These are phyloP conservation scores for Piloderma croceum DNA, from an alignment of 768 basidiomycete species.

Conservation along the genomic window DNA sequence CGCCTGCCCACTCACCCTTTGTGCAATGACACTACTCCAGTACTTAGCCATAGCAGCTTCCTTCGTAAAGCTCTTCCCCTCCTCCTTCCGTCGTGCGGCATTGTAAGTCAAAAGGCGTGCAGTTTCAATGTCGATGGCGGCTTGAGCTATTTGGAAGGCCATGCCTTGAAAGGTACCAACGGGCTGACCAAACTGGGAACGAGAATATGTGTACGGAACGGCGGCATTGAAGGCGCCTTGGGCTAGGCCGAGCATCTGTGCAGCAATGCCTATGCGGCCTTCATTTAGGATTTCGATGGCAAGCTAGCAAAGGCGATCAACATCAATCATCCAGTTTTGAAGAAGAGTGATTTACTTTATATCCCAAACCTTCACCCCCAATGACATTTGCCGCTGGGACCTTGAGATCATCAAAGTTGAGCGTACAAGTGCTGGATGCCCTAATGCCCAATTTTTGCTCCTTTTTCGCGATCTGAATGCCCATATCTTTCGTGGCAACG, in stretches of 20 bases:
- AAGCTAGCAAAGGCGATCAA: slow-evolving; percentile 40
- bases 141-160: slow-evolving; percentile 89
- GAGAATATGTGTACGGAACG: slow-evolving; percentile 92
- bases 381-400: slow-evolving; percentile 84
- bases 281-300: slow-evolving; percentile 97
- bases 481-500: slow-evolving; percentile 93
- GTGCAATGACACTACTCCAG: slow-evolving; percentile 83
- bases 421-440: slow-evolving; percentile 90
- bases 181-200: slow-evolving; percentile 90
- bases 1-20: slow-evolving; percentile 78
- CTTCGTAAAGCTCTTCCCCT: slow-evolving; percentile 78
- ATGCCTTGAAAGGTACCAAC: slow-evolving; percentile 95
- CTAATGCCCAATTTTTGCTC: slow-evolving; percentile 97
- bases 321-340: not conserved
- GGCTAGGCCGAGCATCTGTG: slow-evolving; percentile 97
- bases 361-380: slow-evolving; percentile 87
- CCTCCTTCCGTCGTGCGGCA: slow-evolving; percentile 91
- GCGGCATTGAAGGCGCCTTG: slow-evolving; percentile 95
- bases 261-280: slow-evolving; percentile 95
- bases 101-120: slow-evolving; percentile 94
- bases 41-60: slow-evolving; percentile 99
- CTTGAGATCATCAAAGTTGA: slow-evolving; percentile 91
- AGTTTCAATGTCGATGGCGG: slow-evolving; percentile 83
- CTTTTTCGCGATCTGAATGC: slow-evolving; percentile 95
- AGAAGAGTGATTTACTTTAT: slow-evolving; percentile 50